These are phyloP conservation scores for Rhynchosporium agropyri DNA, from an alignment of 2,329 filamentous ascomycete species.

Conservation along the genomic window DNA sequence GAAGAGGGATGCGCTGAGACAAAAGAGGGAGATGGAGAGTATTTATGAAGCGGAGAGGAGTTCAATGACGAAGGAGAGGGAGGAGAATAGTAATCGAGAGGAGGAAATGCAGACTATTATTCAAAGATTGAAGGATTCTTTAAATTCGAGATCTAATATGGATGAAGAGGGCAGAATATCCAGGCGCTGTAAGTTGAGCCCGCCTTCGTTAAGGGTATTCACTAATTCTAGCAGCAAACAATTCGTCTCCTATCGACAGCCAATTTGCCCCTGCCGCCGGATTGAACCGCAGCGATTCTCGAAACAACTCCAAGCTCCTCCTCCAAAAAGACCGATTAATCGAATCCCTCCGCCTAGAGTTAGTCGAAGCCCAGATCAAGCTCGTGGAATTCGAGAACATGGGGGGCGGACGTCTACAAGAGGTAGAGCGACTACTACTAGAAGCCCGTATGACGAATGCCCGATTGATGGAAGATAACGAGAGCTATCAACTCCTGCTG, in stretches of 20 bases:
- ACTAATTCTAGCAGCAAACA: conserved; percentile 42
- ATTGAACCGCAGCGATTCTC: conserved; percentile 82
- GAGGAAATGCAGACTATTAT: conserved; percentile 91
- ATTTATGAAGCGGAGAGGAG: conserved; percentile 91
- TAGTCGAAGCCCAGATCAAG: conserved; percentile 95
- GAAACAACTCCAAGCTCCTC: conserved; percentile 85
- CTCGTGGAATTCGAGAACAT: conserved; percentile 92
- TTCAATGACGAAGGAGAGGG: conserved; percentile 87
- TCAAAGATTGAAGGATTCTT: conserved; percentile 85
- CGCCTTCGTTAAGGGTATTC: conserved; percentile 28
- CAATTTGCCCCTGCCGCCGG: conserved; percentile 88
- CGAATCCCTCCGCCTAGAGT: conserved; percentile 85
- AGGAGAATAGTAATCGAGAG: conserved; percentile 80
- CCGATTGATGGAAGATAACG: conserved; percentile 95
- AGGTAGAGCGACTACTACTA: conserved; percentile 87
- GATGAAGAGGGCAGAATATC: conserved; percentile 58
- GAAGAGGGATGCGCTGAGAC: conserved; percentile 78
- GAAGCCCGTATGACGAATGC: conserved; percentile 96
- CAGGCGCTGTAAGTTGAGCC: conserved; percentile 56
- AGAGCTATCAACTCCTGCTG: conserved; percentile 93
- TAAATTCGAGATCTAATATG: conserved; percentile 71
- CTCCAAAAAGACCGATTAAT: conserved; percentile 97
- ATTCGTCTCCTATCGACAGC: conserved; percentile 69
- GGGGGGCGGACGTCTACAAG: conserved; percentile 82
- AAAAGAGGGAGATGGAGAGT: conserved; percentile 87